These are phyloP conservation scores for Blastocystis sp. DNA, from an alignment of 352 stramenopile genomes.

Conservation along the genomic window DNA sequence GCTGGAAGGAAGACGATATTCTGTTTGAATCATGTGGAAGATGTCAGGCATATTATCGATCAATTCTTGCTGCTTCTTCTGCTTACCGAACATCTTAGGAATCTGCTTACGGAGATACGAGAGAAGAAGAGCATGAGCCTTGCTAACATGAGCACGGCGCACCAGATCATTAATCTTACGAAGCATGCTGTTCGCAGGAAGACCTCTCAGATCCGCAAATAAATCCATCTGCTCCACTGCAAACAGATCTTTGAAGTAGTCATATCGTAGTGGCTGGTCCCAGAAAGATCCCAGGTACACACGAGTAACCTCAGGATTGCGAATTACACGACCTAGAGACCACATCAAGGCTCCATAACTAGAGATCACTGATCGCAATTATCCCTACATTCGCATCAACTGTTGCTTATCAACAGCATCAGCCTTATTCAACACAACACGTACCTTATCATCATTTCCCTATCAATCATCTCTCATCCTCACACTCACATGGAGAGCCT, in stretches of 20 bases:
- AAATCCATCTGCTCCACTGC: slow-evolving; percentile 92
- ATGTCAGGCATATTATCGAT: slow-evolving; percentile 88
- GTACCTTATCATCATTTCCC: slow-evolving; percentile 94
- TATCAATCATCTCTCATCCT: slow-evolving; percentile 42
- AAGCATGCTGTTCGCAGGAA: slow-evolving; percentile 85
- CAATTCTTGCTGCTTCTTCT: slow-evolving; percentile 92
- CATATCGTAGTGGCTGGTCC: slow-evolving; percentile 82
- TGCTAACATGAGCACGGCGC: slow-evolving; percentile 87
- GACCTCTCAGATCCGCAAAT: slow-evolving; percentile 89
- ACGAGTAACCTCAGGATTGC: slow-evolving; percentile 92
- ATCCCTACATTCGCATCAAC: slow-evolving; percentile 85
- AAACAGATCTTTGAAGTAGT: slow-evolving; percentile 86
- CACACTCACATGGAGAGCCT: slow-evolving; percentile 78
- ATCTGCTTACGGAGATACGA: slow-evolving; percentile 92
- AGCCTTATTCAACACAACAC: slow-evolving; percentile 95
- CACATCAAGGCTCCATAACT: slow-evolving; percentile 97
- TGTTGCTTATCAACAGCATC: slow-evolving; percentile 95
- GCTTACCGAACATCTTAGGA: slow-evolving; percentile 91
- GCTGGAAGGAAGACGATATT: slow-evolving; percentile 86
- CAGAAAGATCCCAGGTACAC: slow-evolving; percentile 97
- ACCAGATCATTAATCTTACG: slow-evolving; percentile 91
- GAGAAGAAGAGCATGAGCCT: slow-evolving; percentile 95
- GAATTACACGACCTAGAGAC: slow-evolving; percentile 89
- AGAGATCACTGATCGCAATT: slow-evolving; percentile 66
- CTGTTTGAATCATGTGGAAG: slow-evolving; percentile 93